Conservation (phyloP, 2,329 filamentous ascomycete species). For the Calonectria crousiana region DNA sequence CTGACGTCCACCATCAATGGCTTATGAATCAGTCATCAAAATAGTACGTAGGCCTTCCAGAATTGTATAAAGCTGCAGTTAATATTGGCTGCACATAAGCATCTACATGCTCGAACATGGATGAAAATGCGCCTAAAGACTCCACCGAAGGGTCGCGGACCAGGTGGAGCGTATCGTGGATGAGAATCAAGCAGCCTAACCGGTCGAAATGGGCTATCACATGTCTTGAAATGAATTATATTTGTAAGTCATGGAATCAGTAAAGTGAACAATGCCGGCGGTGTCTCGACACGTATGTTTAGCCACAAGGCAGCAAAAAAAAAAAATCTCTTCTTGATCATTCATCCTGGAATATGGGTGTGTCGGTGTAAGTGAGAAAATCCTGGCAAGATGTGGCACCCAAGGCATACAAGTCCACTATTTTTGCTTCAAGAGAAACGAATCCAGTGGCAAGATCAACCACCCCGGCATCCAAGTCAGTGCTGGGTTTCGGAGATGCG, state of each 20-base stretch:
- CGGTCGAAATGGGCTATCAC: background rate
- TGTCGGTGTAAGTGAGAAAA: background rate
- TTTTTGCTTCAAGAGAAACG: background rate
- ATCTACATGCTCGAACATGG: background rate
- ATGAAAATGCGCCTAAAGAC: background rate
- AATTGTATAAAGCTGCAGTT: background rate
- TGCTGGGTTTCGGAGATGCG: constrained; percentile 13
- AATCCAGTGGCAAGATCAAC: background rate
- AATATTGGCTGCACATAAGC: background rate
- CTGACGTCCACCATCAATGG: background rate
- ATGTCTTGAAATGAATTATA: background rate
- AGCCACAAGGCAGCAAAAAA: background rate
- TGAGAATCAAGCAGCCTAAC: background rate
- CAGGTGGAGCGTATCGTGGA: background rate
- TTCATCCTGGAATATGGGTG: background rate
- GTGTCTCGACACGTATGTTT: background rate
- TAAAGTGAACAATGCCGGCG: background rate
- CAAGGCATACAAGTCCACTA: background rate
- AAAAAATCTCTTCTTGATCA: too few species aligned
- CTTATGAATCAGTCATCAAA: background rate
- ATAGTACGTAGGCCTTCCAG: background rate
- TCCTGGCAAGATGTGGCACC: background rate
- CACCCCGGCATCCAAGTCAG: background rate
- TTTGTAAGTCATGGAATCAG: background rate
- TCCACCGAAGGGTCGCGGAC: background rate